Evolutionary conservation across 352 stramenopile species (phyloP), one percentile per base, ranked within the genome.

Genomic region (Pythium brachiatum): DNA sequence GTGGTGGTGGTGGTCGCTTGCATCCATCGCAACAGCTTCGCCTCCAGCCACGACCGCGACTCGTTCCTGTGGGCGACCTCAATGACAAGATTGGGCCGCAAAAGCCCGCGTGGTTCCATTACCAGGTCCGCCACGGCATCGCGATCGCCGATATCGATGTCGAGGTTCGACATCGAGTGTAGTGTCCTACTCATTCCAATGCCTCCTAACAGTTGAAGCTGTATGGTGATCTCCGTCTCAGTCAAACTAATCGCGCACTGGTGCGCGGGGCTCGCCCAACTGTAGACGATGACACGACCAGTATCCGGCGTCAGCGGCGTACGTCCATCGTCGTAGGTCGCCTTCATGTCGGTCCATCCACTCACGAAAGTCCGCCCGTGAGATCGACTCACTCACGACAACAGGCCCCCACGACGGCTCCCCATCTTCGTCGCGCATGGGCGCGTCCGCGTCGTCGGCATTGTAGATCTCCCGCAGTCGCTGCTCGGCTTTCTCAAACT

Each of bases 21-120:
- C 56, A 74, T 70, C 67, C 67, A 70, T 9, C 67, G 53, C 27
- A 44, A 12, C 21, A 69, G 32, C 27, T 73, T 69, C 12, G 41
- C 36, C 9, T 58, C 20, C 16, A 74, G 32, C 18, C 50, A 5
- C 16, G 60, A 20, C 62, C 20, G 21, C 41, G 41, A 50, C 1
- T 50, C 41, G 41, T 52, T 52, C 2, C 32, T n/a, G 23, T 34
- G 32, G n/a, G 21, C 44, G 21, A 52, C 23, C 16, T 52, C 44
- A 7, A 52, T 18, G 44, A 52, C 23, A 9, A 52, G 21, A 1
- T 31, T 52, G 21, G 44, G 21, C 7, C n/a, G 11, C 9, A 57
- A 60, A 15, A 57, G 57, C 20, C 60, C 60, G 16, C 4, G 29
- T 39, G 48, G 63, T 12, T 48, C 50, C 36, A 64, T 48, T 13